These are phyloP conservation scores for Pythium rhizo-oryzae DNA, from an alignment of 352 stramenopile species.

Conservation along the genomic window DNA sequence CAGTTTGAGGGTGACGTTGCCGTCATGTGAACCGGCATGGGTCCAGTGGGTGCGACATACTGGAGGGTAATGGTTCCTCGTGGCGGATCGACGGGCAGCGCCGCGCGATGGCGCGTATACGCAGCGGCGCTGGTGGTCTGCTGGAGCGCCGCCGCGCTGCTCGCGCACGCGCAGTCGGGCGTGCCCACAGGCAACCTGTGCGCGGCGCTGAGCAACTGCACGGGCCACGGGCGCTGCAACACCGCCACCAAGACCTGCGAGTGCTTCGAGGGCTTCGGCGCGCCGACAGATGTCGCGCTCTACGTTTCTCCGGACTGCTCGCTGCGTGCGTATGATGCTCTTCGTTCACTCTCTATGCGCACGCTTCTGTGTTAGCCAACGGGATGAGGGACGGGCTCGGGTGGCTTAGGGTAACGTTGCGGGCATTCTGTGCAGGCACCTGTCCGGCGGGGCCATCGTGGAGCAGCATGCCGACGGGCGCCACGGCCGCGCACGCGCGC, in stretches of 20 bases:
- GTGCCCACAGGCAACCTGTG: constrained; percentile 74
- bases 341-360: background rate
- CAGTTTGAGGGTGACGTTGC: background rate
- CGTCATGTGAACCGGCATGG: background rate
- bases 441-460: constrained; percentile 73
- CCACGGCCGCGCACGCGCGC: constrained; percentile 43
- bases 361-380: background rate
- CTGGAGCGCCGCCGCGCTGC: no score
- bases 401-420: constrained; percentile 12
- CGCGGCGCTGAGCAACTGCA: constrained; percentile 82
- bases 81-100: no score
- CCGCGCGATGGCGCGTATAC: no score
- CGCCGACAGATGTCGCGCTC: constrained; percentile 70
- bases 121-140: background rate
- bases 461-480: constrained; percentile 47
- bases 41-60: background rate
- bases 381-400: no score
- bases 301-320: constrained; percentile 89
- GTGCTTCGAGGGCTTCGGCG: constrained; percentile 90
- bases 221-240: constrained; percentile 88
- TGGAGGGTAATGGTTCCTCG: no score
- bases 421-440: constrained; percentile 38
- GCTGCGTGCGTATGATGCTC: constrained; percentile 37
- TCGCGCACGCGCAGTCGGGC: constrained; percentile 42
- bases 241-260: constrained; percentile 82